phyloP scores from a whole-genome alignment of 1,139 yeast genomes.

The Meyerozyma guilliermondii region DNA sequence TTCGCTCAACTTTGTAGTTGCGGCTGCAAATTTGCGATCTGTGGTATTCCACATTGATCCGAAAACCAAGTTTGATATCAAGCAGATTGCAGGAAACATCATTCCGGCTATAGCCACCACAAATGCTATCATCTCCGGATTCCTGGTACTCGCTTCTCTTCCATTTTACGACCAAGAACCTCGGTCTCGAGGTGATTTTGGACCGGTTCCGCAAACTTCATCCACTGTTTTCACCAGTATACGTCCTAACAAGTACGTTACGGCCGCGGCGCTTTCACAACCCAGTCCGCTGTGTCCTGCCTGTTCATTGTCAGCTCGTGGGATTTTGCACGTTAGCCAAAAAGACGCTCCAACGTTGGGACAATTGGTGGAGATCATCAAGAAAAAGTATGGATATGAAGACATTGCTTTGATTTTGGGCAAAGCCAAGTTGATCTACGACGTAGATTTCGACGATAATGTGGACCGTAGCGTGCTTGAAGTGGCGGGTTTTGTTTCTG shows the following conservation, averaged over 20 bases:
- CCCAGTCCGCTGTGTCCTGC: conserved; percentile 72
- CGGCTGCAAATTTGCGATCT: conserved; percentile 84
- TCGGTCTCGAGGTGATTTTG: neutral
- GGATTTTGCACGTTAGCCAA: conserved; percentile 21
- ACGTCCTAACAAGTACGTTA: conserved; percentile 63
- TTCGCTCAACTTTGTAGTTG: conserved; percentile 79
- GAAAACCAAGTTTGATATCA: conserved; percentile 80
- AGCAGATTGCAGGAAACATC: conserved; percentile 94
- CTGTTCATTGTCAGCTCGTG: conserved; percentile 60
- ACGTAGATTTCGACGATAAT: conserved; percentile 86
- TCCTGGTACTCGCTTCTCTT: conserved; percentile 37
- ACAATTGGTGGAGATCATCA: conserved; percentile 42
- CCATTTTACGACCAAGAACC: neutral
- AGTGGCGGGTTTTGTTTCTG: conserved; percentile 50
- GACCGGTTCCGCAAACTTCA: conserved; percentile 18
- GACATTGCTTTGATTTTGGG: conserved; percentile 61
- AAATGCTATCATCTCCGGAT: conserved; percentile 91
- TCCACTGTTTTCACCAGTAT: conserved; percentile 64
- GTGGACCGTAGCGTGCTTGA: conserved; percentile 41
- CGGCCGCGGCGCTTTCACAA: conserved; percentile 52
- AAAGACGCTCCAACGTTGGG: conserved; percentile 20
- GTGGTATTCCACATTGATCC: conserved; percentile 64
- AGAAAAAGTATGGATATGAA: conserved; percentile 47
- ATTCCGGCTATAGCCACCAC: conserved; percentile 99
- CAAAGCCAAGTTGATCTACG: conserved; percentile 64